Conservation (phyloP, 1,284 basidiomycete genomes). For the Cystobasidium sp. region DNA sequence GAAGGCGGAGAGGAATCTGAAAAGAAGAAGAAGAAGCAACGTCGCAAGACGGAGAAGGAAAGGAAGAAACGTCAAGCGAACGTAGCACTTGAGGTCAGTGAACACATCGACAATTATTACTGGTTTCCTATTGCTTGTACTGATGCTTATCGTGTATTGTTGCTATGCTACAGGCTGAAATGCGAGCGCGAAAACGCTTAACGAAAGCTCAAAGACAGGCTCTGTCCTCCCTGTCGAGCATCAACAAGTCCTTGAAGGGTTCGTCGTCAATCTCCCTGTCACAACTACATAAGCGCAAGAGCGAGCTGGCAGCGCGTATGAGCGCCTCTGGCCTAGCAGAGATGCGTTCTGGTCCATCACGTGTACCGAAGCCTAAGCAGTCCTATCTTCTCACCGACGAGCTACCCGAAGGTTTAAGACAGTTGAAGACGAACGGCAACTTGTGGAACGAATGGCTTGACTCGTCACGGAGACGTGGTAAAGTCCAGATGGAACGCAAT, state of each 20-base stretch:
- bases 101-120: neutral
- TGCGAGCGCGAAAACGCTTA: conserved; percentile 61
- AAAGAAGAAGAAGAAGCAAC: conserved; percentile 62
- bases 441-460: conserved; percentile 53
- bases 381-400: conserved; percentile 92
- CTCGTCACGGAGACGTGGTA: conserved; percentile 50
- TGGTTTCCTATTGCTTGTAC: neutral
- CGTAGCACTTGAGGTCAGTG: conserved; percentile 66
- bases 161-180: conserved; percentile 64
- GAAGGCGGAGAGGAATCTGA: conserved; percentile 51
- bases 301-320: conserved; percentile 60
- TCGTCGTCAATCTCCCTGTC: conserved; percentile 58
- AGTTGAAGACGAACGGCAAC: conserved; percentile 65
- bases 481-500: conserved; percentile 50
- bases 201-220: conserved; percentile 57
- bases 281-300: conserved; percentile 60
- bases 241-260: conserved; percentile 62
- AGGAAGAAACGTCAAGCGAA: conserved; percentile 63
- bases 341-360: conserved; percentile 72
- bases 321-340: conserved; percentile 62
- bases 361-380: conserved; percentile 69
- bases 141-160: neutral
- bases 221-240: conserved; percentile 63
- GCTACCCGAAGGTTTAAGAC: conserved; percentile 80
- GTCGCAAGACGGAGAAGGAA: conserved; percentile 66